Base-by-base conservation (phyloP, 305 asterid species). In the Fraxinus paxiana region DNA sequence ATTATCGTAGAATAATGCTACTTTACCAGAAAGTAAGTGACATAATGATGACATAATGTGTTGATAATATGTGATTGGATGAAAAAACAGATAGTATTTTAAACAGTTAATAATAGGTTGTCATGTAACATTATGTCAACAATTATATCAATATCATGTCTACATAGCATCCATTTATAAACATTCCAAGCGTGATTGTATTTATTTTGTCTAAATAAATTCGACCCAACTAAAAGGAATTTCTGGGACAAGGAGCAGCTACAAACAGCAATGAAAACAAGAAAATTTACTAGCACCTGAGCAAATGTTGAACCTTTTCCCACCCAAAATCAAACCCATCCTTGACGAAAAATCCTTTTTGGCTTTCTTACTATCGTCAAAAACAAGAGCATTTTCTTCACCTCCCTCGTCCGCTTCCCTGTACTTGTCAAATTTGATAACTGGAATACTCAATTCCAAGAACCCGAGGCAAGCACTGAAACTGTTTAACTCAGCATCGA, bases 371-470 rank as follows among this genome's bases (percentile, higher is more conserved):
- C 81, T 82, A 22, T 84, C 86, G 35, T 79, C 79, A 46, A 80
- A 87, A 38, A 6, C 82, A 1, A 37, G 84, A 63, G 77, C 81
- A 20, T 74, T 35, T 30, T 70, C 82, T 54, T 77, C 90, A 37
- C 51, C 87, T 7, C 79, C 83, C 0, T 51, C 82, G 69, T 82
- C 92, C 26, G 26, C 88, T 69, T 85, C 92, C 3, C 86, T 90
- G 9, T 73, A 80, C 79, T 75, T 87, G 22, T 84, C 96, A 28
- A 81, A 88, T 83, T n/a, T 89, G 51, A 87, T 82, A 73, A 33
- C 87, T 12, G 80, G 85, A 72, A 92, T 94, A 59, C 91, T 92
- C 87, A 82, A 84, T 79, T 90, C 97, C 79, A 83, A 85, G 18
- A 90, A 80, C 78, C 88, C 90, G 15, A 72, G 56, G 18, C 90